Conservation (phyloP, 768 basidiomycete genomes). For the Cytidiella melzeri region DNA sequence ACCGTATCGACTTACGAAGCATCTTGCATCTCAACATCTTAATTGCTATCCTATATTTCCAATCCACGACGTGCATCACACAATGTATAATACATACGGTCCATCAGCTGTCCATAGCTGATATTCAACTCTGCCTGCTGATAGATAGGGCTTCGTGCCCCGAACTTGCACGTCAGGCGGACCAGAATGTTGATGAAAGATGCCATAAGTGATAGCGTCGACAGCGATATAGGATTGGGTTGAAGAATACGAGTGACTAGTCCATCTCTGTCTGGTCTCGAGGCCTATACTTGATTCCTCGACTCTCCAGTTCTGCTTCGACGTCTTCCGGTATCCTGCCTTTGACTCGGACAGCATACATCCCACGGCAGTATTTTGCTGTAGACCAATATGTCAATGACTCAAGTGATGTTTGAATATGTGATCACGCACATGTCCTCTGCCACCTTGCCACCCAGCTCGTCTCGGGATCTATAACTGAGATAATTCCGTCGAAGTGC, state of each 20-base stretch:
- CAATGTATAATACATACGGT: neutral
- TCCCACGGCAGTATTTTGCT: constrained; percentile 89
- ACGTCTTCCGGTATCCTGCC: constrained; percentile 84
- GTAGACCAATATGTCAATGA: constrained; percentile 1
- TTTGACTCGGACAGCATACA: constrained; percentile 89
- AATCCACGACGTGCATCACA: neutral
- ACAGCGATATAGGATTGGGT: neutral
- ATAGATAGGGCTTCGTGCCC: too few species aligned
- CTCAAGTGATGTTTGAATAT: constrained; percentile 3
- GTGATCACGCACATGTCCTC: constrained; percentile 63
- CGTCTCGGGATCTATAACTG: constrained; percentile 76
- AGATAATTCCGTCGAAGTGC: constrained; percentile 88
- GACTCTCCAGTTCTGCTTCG: constrained; percentile 69
- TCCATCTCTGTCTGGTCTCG: constrained; percentile 76
- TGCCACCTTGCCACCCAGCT: constrained; percentile 99
- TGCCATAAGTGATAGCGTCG: too few species aligned
- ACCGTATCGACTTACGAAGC: neutral
- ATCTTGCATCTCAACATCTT: neutral
- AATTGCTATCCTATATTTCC: neutral
- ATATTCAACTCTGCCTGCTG: too few species aligned
- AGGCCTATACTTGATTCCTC: constrained; percentile 81
- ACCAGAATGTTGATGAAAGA: too few species aligned
- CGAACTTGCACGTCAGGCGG: too few species aligned
- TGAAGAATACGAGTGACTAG: constrained; percentile 22
- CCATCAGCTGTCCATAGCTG: too few species aligned